These are phyloP conservation scores for Thelephora terrestris DNA, from an alignment of 1,284 basidiomycete genomes.

Conservation along the genomic window DNA sequence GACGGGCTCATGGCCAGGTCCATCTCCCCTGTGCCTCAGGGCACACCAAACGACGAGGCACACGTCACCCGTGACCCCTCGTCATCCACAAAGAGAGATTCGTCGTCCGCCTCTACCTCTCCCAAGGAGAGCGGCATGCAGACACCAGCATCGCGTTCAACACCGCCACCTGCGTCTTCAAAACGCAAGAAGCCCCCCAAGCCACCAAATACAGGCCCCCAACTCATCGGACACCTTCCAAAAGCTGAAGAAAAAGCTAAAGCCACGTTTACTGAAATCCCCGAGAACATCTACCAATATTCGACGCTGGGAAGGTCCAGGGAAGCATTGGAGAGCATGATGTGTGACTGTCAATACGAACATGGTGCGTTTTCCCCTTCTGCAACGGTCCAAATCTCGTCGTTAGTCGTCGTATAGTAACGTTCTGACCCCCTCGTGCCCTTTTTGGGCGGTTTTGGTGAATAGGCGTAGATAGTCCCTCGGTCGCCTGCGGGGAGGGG, in stretches of 20 bases:
- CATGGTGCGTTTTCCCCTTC: conserved; percentile 49
- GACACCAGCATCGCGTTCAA: conserved; percentile 1
- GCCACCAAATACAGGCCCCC: conserved; percentile 27
- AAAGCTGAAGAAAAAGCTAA: conserved; percentile 67
- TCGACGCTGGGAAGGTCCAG: conserved; percentile 79
- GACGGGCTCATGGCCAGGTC: too few relatives aligned
- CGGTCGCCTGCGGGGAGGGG: conserved; percentile 75
- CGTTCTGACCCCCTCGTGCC: conserved; percentile 8
- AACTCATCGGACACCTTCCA: conserved; percentile 74
- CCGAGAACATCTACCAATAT: conserved; percentile 81
- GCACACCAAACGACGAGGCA: too few relatives aligned
- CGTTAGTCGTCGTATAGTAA: conserved; percentile 10
- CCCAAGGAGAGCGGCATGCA: not conserved
- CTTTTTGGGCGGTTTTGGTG: conserved; percentile 11
- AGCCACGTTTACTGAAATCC: conserved; percentile 66
- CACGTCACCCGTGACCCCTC: not conserved
- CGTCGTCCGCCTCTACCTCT: not conserved
- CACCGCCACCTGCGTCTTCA: not conserved
- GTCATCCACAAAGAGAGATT: not conserved
- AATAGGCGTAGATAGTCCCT: conserved; percentile 46
- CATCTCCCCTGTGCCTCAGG: too few relatives aligned
- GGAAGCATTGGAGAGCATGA: conserved; percentile 86
- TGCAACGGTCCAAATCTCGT: conserved; percentile 3
- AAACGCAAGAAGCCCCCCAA: conserved; percentile 18
- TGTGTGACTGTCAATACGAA: conserved; percentile 83